These are phyloP conservation scores for Penicillium paradoxum DNA, from an alignment of 495 filamentous ascomycete species.

Conservation along the genomic window DNA sequence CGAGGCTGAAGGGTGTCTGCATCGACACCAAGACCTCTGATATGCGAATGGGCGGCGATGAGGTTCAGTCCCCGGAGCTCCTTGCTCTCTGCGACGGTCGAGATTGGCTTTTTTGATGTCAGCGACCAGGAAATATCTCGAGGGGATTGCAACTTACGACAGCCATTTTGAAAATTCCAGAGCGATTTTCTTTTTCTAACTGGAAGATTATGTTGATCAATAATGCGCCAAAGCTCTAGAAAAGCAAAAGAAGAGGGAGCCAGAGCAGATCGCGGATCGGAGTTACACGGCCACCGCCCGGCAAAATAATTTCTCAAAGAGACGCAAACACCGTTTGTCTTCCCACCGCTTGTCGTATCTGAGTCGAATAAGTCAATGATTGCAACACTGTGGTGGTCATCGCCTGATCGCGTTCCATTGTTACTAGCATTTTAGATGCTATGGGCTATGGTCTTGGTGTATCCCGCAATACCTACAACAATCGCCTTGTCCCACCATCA, in stretches of 20 bases:
- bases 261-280: conserved; percentile 13
- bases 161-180: conserved; percentile 29
- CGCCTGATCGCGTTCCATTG: not conserved
- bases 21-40: conserved; percentile 91
- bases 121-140: not conserved
- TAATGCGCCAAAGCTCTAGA: conserved; percentile 9
- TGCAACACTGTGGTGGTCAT: too few species aligned
- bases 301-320: conserved; percentile 4
- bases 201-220: conserved; percentile 2
- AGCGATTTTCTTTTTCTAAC: not conserved
- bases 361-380: too few species aligned
- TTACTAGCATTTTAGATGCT: not conserved
- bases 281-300: not conserved
- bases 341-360: not conserved
- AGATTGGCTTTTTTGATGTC: conserved; percentile 60
- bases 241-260: conserved; percentile 7
- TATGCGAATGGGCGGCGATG: conserved; percentile 97
- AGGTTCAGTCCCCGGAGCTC: conserved; percentile 92
- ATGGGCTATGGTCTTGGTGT: not conserved
- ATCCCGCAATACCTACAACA: not conserved
- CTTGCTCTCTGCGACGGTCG: conserved; percentile 89
- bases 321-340: not conserved
- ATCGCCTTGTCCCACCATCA: not conserved
- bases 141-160: conserved; percentile 28
- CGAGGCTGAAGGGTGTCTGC: conserved; percentile 84